Base-by-base conservation (phyloP, 805 yeast species). In the Metschnikowia baotianmanensis region DNA sequence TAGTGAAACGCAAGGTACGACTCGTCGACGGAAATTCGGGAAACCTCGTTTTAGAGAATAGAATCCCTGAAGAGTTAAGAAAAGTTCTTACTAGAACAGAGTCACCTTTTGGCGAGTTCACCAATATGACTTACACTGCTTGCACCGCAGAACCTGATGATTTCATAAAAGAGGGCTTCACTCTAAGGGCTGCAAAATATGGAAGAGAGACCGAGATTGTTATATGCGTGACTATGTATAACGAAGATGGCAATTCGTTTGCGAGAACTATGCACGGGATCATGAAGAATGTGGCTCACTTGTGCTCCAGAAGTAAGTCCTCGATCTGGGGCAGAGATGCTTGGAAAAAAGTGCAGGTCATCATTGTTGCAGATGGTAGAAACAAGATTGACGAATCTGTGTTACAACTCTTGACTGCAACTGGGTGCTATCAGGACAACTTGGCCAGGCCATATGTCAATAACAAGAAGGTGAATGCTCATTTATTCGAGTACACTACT, bases 351-450 rank as follows among this genome's bases (percentile, higher is more conserved):
- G 83, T 93, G 16, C 96, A 91, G 39, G 96, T 93, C 11, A 72
- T 86, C 41, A 83, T 93, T 53, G 86, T 93, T 17, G 80, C 96
- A 34, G 99, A 93, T 67, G 99, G 99, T 54, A 81, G 99, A 65
- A 79, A 84, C 43, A 91, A 91, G 57, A 83, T 93, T 34, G 75
- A 80, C 53, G 86, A 86, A 18, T 85, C 95, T 13, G 91, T 90
- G 2, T 66, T 93, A 32, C 96, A 91, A 62, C 77, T 86, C 33
- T 71, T 93, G 44, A 89, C 96, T 1, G 96, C 97, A 0, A 81
- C 95, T 66, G 99, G 99, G 53, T 86, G 93, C 34, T 93, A 88
- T 62, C 99, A 93, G 62, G 98, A 91, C 48, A 97, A 96, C 35
- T 87, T 93, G 63, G 96, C 99, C 35, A 85, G 95, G 59, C 91